A percentile compares a stretch with the other conserved stretches of the same genome.
phyloP scores from a whole-genome alignment of 192 early-diverging fungal genomes.

The Entophlyctis luteolus region DNA sequence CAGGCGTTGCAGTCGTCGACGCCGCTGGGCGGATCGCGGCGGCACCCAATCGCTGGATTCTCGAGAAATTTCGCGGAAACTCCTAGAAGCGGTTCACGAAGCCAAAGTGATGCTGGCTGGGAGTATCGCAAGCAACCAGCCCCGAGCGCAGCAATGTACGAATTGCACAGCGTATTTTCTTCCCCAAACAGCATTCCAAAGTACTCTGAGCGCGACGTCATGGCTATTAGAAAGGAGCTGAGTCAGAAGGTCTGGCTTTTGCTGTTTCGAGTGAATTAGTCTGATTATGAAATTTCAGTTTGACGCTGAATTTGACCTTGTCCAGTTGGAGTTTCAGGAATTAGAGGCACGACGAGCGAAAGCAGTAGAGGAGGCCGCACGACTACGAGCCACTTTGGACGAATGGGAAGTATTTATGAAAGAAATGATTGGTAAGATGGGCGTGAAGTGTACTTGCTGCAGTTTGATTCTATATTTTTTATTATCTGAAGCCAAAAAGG shows the following conservation, averaged over 20 bases:
- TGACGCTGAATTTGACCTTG: slow-evolving; percentile 44
- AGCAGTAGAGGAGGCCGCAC: slow-evolving; percentile 5
- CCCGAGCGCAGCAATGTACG: slow-evolving; percentile 12
- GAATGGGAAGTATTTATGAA: slow-evolving; percentile 37
- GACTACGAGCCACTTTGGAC: slow-evolving; percentile 26
- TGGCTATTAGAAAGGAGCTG: slow-evolving; percentile 7
- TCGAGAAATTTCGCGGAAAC: too few relatives aligned
- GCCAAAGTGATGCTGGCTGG: too few relatives aligned
- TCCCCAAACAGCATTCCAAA: slow-evolving; percentile 34
- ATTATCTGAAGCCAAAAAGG: slow-evolving; percentile 19
- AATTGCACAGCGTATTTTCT: slow-evolving; percentile 25
- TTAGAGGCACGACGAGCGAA: slow-evolving; percentile 3
- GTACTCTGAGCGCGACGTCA: slow-evolving; percentile 41
- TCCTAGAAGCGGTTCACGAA: too few relatives aligned
- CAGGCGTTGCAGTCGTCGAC: too few relatives aligned
- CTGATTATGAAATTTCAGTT: slow-evolving; percentile 24
- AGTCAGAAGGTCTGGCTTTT: slow-evolving; percentile 4
- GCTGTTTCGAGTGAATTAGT: slow-evolving; percentile 1
- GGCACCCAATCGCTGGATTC: too few relatives aligned
- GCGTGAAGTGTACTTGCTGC: not conserved
- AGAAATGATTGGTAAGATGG: slow-evolving; percentile 32
- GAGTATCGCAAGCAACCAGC: too few relatives aligned
- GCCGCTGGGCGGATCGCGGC: too few relatives aligned
- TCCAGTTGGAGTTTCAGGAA: slow-evolving; percentile 36
- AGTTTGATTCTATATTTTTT: not conserved